Base-by-base conservation (phyloP, 495 filamentous ascomycete genomes). In the Hypoxylon lienhwacheense region DNA sequence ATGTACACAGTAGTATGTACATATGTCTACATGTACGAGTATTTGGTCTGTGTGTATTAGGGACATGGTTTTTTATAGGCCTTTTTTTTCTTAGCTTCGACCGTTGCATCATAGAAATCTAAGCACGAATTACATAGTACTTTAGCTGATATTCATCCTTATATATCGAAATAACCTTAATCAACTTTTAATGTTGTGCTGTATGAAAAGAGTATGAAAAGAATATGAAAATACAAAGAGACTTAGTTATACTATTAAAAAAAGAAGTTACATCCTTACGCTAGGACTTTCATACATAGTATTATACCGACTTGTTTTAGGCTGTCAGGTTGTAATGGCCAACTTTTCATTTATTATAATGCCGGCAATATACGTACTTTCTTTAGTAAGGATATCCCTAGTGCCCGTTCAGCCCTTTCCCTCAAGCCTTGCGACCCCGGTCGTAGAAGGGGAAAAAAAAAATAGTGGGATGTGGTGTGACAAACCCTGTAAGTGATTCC, bases 391-490 rank as follows among this genome's bases (percentile, higher is more conserved):
- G 47, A 53, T 44, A 11, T 22, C 24, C 16, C 17, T 37, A 10
- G 45, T 47, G 47, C 26, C n/a, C n/a, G 19, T 12, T 56, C 55
- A 53, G 55, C 55, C 55, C 55, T 59, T 49, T 53, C 37, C 37
- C 36, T 43, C 40, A 54, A 54, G 56, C 50, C 57, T 61, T 36
- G 45, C 25, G 21, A 21, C 40, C 32, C 35, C 40, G 26, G 45
- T 41, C 28, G 20, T 40, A 42, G 43, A 19, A 31, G 24, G n/a
- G n/a, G 33, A 47, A 48, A 52, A 53, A 62, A 62, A 28, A 62
- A 62, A 62, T 34, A 62, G 59, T 62, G 59, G 59, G 53, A 25
- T 48, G 53, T 62, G 59, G 59, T 53, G 42, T 62, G 59, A 62
- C 53, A 43, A 8, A 28, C 47, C 59, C 59, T 53, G 53, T 61